Conservation (phyloP, 192 early-diverging fungal species). For the Coemansia sp. region DNA sequence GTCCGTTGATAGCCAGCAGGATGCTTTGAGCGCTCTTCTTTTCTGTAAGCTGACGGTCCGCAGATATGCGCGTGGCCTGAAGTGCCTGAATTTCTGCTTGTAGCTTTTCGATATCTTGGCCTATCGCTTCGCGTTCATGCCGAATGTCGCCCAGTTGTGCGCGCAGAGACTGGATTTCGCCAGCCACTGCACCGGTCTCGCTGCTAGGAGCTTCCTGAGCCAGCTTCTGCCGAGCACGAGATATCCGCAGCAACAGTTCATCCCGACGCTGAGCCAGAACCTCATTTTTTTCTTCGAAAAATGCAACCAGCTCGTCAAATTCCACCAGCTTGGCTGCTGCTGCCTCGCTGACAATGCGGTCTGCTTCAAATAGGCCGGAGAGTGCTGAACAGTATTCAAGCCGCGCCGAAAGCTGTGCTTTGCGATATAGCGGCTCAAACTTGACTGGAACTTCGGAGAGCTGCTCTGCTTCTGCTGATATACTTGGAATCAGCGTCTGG, state of each 20-base stretch:
- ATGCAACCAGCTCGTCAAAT: constrained; percentile 12
- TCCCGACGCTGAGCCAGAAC: constrained; percentile 22
- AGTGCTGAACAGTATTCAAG: constrained; percentile 46
- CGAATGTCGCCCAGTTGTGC: constrained; percentile 13
- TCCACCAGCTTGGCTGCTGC: constrained; percentile 12
- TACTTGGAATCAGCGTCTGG: constrained; percentile 17
- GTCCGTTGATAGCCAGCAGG: constrained; percentile 46
- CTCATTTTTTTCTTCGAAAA: constrained; percentile 30
- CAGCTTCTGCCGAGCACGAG: constrained; percentile 28
- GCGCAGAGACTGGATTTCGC: constrained; percentile 33
- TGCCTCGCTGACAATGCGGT: constrained; percentile 28
- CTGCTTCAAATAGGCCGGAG: constrained; percentile 37
- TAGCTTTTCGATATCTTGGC: constrained; percentile 18
- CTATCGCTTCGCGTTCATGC: constrained; percentile 18
- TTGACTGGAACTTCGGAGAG: constrained; percentile 13
- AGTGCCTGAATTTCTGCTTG: constrained; percentile 28
- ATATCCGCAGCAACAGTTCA: constrained; percentile 33
- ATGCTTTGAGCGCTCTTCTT: constrained; percentile 43
- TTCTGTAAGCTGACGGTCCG: constrained; percentile 37
- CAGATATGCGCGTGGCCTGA: constrained; percentile 27
- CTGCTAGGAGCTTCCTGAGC: constrained; percentile 18
- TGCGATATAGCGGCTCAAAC: constrained; percentile 38
- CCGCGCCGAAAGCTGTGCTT: constrained; percentile 38
- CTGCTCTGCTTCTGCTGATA: constrained; percentile 1
- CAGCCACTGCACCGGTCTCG: constrained; percentile 10